Percentiles rank a stretch among this genome's conserved stretches.
These are phyloP conservation scores for Malus hybrid DNA, from an alignment of 331 rosid genomes.

Conservation along the genomic window DNA sequence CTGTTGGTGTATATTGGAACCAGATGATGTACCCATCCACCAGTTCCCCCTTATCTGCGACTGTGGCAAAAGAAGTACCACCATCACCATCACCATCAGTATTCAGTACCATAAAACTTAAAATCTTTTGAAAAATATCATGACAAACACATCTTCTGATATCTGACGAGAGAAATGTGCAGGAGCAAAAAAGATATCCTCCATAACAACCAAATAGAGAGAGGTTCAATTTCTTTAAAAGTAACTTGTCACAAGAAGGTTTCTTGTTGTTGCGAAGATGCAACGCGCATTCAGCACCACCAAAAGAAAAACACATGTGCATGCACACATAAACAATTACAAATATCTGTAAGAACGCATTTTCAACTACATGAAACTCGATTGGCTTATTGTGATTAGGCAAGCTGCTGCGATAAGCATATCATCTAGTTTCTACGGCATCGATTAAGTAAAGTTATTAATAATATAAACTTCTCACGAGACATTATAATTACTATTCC, in stretches of 20 bases:
- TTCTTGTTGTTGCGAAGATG: neutral
- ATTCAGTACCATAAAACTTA: neutral
- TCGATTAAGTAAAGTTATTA: too few relatives aligned
- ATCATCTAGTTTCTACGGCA: too few relatives aligned
- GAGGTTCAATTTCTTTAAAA: neutral
- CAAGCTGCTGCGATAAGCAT: neutral
- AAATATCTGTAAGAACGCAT: neutral
- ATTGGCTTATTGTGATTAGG: neutral
- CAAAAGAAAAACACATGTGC: neutral
- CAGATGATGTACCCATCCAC: slow-evolving; percentile 54
- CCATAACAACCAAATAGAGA: neutral
- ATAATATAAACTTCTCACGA: too few relatives aligned
- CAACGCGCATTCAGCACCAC: neutral
- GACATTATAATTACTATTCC: too few relatives aligned
- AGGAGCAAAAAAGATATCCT: neutral
- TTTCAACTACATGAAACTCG: neutral
- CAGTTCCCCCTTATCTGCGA: slow-evolving; percentile 21
- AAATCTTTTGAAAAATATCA: neutral
- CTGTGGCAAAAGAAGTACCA: neutral
- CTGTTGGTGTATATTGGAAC: slow-evolving; percentile 50
- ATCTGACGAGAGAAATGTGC: neutral
- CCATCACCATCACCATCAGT: neutral
- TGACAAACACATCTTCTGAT: neutral
- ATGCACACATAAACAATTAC: neutral
- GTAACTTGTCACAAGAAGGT: neutral